phyloP scores from a whole-genome alignment of 169 alveolate genomes.

The Cryptosporidium sp. region DNA sequence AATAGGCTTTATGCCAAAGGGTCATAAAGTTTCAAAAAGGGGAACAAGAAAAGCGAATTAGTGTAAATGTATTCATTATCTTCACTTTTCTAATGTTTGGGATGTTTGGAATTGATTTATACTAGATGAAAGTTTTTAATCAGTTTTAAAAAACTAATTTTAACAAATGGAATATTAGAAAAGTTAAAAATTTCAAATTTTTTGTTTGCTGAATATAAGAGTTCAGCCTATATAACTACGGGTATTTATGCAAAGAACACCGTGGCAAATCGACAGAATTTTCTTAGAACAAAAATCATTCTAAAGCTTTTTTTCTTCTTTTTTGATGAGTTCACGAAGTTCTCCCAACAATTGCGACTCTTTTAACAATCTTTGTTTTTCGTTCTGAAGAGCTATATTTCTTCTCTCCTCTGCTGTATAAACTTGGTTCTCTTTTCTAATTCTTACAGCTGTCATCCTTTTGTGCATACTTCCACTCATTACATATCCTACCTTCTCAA shows the following conservation, averaged over 20 bases:
- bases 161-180: background rate
- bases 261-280: background rate
- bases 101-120: background rate
- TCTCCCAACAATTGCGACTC: constrained; percentile 85
- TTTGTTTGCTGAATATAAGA: background rate
- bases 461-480: constrained; percentile 92
- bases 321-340: constrained; percentile 82
- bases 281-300: background rate
- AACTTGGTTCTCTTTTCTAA: constrained; percentile 88
- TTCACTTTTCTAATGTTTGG: background rate
- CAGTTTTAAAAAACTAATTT: background rate
- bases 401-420: constrained; percentile 86
- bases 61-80: background rate
- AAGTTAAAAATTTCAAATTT: background rate
- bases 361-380: constrained; percentile 82
- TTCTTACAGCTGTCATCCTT: constrained; percentile 91
- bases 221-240: background rate
- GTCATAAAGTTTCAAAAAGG: background rate
- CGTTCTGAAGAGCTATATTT: constrained; percentile 85
- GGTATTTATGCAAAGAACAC: background rate
- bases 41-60: background rate
- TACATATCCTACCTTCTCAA: constrained; percentile 92
- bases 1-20: constrained; percentile 88
- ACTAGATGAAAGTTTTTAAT: background rate
- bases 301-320: constrained; percentile 60